Percentiles rank a stretch among this genome's conserved stretches.
These are phyloP conservation scores for Colletotrichum aenigma DNA, from an alignment of 2,329 filamentous ascomycete genomes.

Conservation along the genomic window DNA sequence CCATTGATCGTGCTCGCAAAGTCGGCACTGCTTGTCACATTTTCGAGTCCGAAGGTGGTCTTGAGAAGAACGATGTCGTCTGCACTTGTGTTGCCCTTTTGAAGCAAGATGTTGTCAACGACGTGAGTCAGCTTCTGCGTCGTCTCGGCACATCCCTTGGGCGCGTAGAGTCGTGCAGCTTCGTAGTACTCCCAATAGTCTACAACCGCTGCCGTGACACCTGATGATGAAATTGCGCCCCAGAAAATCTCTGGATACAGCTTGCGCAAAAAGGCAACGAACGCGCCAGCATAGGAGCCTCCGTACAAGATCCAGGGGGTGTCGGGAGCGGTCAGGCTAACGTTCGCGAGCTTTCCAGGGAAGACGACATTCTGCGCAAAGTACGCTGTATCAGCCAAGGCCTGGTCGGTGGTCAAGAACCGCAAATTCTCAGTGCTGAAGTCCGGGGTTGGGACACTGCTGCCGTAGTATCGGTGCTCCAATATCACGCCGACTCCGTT, in stretches of 20 bases:
- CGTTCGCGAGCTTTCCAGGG: slow-evolving; percentile 64
- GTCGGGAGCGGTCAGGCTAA: slow-evolving; percentile 67
- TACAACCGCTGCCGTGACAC: slow-evolving; percentile 76
- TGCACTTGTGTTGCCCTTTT: slow-evolving; percentile 24
- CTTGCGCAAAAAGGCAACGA: slow-evolving; percentile 77
- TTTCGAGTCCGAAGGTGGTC: slow-evolving; percentile 49
- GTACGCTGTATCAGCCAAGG: slow-evolving; percentile 80
- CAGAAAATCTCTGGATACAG: slow-evolving; percentile 80
- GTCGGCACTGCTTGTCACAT: slow-evolving; percentile 46
- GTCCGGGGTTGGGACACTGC: slow-evolving; percentile 71
- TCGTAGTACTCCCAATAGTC: slow-evolving; percentile 74
- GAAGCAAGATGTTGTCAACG: slow-evolving; percentile 55
- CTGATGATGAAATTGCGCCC: slow-evolving; percentile 80
- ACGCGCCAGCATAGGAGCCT: slow-evolving; percentile 82
- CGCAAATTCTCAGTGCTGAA: slow-evolving; percentile 72
- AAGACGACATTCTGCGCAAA: slow-evolving; percentile 78
- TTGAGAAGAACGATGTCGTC: slow-evolving; percentile 40
- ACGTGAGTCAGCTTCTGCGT: slow-evolving; percentile 62
- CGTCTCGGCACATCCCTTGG: slow-evolving; percentile 65
- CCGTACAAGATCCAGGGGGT: slow-evolving; percentile 82
- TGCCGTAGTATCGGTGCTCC: slow-evolving; percentile 88
- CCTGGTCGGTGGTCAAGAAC: slow-evolving; percentile 84
- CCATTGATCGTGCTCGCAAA: slow-evolving; percentile 49
- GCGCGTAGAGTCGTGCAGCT: slow-evolving; percentile 52
- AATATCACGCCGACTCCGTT: slow-evolving; percentile 79